Percentiles rank a stretch among this genome's conserved stretches.
phyloP scores from a whole-genome alignment of 179 eudicot species.

The Actinidia arguta region DNA sequence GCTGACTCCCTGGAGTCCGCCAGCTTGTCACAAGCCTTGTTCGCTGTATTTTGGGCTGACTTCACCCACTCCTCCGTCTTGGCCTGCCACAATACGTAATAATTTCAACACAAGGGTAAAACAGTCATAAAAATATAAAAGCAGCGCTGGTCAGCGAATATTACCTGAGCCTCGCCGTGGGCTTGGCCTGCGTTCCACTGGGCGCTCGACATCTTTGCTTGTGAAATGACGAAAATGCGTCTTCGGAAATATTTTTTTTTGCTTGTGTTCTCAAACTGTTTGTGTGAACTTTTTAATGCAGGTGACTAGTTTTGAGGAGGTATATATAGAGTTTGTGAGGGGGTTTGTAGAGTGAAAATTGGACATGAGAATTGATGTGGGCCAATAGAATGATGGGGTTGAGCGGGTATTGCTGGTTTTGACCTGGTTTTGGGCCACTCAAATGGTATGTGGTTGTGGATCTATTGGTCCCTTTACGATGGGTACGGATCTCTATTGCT shows the following conservation, averaged over 20 bases:
- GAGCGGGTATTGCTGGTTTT: conserved; percentile 1
- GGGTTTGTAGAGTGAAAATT: background rate
- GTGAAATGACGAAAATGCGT: background rate
- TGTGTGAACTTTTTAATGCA: background rate
- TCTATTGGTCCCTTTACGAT: background rate
- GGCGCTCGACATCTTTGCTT: conserved; percentile 22
- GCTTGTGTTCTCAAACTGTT: background rate
- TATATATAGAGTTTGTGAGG: background rate
- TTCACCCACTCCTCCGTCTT: conserved; percentile 37
- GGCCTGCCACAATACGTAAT: conserved; percentile 20
- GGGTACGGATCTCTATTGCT: conserved; percentile 12
- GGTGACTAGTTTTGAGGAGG: background rate
- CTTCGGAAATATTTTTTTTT: background rate
- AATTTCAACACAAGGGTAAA: background rate
- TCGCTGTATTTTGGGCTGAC: conserved; percentile 43
- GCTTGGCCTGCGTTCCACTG: conserved; percentile 25
- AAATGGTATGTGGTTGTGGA: background rate
- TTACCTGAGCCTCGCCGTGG: conserved; percentile 27
- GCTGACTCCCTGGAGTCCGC: conserved; percentile 25
- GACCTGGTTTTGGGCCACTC: background rate
- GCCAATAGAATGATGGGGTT: background rate
- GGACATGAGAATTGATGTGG: background rate
- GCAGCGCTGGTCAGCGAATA: too few relatives aligned
- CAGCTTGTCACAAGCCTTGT: conserved; percentile 34
- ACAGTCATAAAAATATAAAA: background rate